Evolutionary conservation across 352 stramenopile species (phyloP), one percentile per base, ranked within the genome.

Genomic region (Globisporangium nagaii): DNA sequence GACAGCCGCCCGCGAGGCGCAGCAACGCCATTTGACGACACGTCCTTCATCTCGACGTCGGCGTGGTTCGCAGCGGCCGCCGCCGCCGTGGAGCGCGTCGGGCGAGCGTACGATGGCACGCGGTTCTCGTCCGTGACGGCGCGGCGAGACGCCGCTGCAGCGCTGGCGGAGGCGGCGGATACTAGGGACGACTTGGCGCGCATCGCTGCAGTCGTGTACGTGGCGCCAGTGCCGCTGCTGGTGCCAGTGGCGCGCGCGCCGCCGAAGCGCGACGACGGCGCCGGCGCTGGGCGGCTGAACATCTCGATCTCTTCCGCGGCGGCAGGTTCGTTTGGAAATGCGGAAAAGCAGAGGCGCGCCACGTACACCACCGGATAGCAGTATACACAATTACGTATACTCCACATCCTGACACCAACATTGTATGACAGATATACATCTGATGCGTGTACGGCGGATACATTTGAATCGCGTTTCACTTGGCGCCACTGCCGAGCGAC

Each of bases 71-170:
- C 48, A 17, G 37, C 41, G 6, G 31, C 42, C 9, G 44, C 43
- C 4, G 46, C 43, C 15, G 27, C 22, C 5, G 50, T 52, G 19
- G 56, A 52, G 31, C 34, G 50, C 47, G 56, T 59, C n/a, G 54
- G 54, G 3, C 54, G 54, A 42, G 39, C 39, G 36, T 63, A 63
- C 47, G 56, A 56, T 40, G 56, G 56, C 42, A 63, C 49, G 30
- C 56, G 48, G 28, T 63, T 63, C 34, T 61, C 54, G 54, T 61
- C 54, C 20, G 44, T 53, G 36, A 53, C 45, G 20, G 35, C 37
- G 20, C 44, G 45, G 22, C 54, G 31, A 4, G 42, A 30, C 1
- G 25, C 22, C 22, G 47, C 47, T 24, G 47, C 2, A 12, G 32
- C 11, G 10, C n/a, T 15, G 9, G 32, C 32, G 32, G 47, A n/a